These are phyloP conservation scores for Populus trichocarpa DNA, from an alignment of 441 rosid genomes.

Conservation along the genomic window DNA sequence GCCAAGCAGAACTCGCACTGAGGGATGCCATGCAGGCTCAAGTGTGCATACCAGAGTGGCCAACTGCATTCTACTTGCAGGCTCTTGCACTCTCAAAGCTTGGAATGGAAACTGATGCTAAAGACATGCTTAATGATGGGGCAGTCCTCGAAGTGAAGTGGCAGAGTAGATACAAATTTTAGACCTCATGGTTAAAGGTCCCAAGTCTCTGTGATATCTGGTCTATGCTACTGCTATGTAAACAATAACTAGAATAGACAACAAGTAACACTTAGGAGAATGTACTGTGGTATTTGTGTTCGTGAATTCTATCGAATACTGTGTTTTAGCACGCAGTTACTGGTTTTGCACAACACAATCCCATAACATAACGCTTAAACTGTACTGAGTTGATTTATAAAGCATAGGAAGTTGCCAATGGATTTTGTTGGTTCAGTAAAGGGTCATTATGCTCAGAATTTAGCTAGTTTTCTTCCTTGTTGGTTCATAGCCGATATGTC, in stretches of 20 bases:
- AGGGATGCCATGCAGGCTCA: constrained; percentile 99
- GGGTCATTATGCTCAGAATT: background rate
- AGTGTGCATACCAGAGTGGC: constrained; percentile 95
- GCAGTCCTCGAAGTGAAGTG: constrained; percentile 82
- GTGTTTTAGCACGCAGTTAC: background rate
- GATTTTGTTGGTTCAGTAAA: background rate
- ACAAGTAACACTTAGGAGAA: background rate
- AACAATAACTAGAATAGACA: background rate
- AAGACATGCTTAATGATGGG: constrained; percentile 94
- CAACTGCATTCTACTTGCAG: constrained; percentile 94
- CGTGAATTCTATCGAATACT: background rate
- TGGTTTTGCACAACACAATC: background rate
- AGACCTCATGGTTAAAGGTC: background rate
- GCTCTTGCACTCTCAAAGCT: constrained; percentile 93
- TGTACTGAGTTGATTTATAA: background rate
- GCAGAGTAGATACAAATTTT: constrained; percentile 44
- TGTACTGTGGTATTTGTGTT: background rate
- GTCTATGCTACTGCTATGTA: background rate
- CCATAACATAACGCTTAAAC: background rate
- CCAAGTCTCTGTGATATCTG: background rate
- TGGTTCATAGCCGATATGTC: background rate
- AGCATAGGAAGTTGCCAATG: background rate
- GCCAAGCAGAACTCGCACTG: constrained; percentile 78
- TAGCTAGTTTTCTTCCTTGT: background rate
- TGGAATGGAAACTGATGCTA: constrained; percentile 97